Evolutionary conservation across 1,139 yeast species (phyloP), one percentile per base, ranked within the genome.

Genomic region (Saccharomycopsis hybrid): DNA sequence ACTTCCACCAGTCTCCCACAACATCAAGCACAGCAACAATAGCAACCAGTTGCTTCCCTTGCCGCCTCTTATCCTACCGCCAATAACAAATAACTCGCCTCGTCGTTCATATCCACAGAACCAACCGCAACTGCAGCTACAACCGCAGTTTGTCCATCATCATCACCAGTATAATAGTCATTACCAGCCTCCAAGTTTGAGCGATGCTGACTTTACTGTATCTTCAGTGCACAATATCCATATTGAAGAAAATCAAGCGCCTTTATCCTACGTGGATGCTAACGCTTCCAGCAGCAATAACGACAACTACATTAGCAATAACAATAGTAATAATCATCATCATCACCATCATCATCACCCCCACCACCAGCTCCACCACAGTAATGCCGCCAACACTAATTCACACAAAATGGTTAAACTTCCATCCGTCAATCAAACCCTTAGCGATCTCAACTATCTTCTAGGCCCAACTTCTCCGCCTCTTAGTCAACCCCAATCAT

Each of bases 31-130:
- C 13, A n/a, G 13, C 18, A 28, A 24, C 35, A n/a, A 27, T 32
- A 11, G 32, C 30, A 24, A 43, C 32, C 31, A 18, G 18, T 18
- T 18, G 18, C 18, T 32, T 24, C 7, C 18, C 2, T 29, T 41
- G 25, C 44, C 49, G 4, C 49, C 45, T 11, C 25, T 41, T 28
- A 46, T 45, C 4, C 25, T 45, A 9, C 44, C 48, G 11, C 42
- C 36, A 24, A 38, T 44, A 28, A 9, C 18, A 5, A 24, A 7
- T 24, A 5, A 36, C 18, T n/a, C 39, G 18, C 24, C 39, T n/a
- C 24, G 39, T 7, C 39, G 7, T 11, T 31, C 35, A 11, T 8
- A 11, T 31, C 11, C 35, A 31, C 7, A 31, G 35, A 8, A 7
- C 35, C 35, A 31, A 7, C 7, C 7, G 35, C 11, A 8, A 31